Conservation (phyloP, 495 filamentous ascomycete species). For the Neurospora tetraspora region DNA sequence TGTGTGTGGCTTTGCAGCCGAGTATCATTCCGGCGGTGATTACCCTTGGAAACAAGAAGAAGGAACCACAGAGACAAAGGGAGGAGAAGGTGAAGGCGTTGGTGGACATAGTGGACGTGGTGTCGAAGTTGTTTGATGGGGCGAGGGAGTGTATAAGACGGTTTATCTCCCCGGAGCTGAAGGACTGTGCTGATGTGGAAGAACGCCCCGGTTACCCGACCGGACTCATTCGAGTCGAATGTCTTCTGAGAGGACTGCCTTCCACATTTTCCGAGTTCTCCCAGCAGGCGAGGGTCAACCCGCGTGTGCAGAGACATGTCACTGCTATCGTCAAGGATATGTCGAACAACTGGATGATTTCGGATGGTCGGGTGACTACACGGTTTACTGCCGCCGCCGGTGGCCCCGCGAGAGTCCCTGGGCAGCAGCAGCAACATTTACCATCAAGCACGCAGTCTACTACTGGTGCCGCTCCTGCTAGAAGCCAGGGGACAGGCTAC, state of each 20-base stretch:
- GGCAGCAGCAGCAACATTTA: conserved; percentile 5
- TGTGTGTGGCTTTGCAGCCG: not conserved
- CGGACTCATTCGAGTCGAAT: not conserved
- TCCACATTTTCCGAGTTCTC: not conserved
- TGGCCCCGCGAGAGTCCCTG: not conserved
- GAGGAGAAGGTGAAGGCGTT: not conserved
- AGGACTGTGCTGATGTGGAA: not conserved
- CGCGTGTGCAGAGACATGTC: conserved; percentile 21
- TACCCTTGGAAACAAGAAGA: not conserved
- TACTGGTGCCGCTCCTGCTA: not conserved
- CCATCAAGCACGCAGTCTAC: conserved; percentile 13
- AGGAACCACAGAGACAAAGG: not conserved
- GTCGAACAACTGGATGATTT: conserved; percentile 26
- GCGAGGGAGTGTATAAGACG: not conserved
- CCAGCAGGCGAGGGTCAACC: not conserved
- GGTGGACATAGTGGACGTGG: not conserved
- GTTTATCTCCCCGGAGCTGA: not conserved
- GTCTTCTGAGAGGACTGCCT: not conserved
- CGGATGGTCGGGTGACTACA: conserved; percentile 16
- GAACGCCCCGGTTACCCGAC: not conserved
- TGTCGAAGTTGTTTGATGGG: not conserved
- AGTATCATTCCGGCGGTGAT: not conserved
- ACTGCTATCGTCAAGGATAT: conserved; percentile 28
- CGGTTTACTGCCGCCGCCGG: not conserved
- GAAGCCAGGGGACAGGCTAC: conserved; percentile 17